Evolutionary conservation across 2,329 filamentous ascomycete species (phyloP), one percentile per base, ranked within the genome.

Genomic region (Trichoderma endophyticum): DNA sequence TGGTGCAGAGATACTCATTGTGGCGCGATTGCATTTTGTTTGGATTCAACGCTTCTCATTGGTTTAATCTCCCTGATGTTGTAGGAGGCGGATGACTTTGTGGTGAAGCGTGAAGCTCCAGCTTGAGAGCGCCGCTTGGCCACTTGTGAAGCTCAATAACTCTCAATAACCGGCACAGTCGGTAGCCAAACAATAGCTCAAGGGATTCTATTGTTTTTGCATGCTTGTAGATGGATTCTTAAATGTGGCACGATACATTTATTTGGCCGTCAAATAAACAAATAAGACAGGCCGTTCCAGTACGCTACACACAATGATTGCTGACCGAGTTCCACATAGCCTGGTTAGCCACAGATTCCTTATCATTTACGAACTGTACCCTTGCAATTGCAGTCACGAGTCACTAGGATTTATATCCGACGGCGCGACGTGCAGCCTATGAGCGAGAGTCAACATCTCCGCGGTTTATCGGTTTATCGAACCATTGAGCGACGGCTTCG

Each of bases 351-450:
- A 61, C 28, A 36, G 15, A 62, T 28, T 5, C n/a, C 57, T 48
- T 68, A 51, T 54, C 66, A 51, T 51, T 14, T 61, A 24, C 64
- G 32, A 69, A 11, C 14, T 15, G 4, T 7, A 62, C 39, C 66
- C 66, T 54, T 36, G 66, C 36, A 61, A 59, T 30, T 30, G 54
- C 54, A 32, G 39, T 69, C 66, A 70, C 57, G 67, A 70, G 57
- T 18, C 36, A 6, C 39, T 36, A 11, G 14, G 28, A 56, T 24
- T 36, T 5, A 70, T 24, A 70, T 54, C 56, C 39, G 67, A 62
- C 28, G 39, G 67, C 66, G 56, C n/a, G n/a, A 39, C 5, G 18
- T 26, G n/a, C 18, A 69, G 57, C 28, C 56, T 60, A 14, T 26
- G 8, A 51, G 39, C 26, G 36, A 57, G 36, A 61, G 12, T 30